Percentiles rank a stretch among this genome's conserved stretches.
phyloP scores from a whole-genome alignment of 331 rosid genomes.

The Quercus phellos region DNA sequence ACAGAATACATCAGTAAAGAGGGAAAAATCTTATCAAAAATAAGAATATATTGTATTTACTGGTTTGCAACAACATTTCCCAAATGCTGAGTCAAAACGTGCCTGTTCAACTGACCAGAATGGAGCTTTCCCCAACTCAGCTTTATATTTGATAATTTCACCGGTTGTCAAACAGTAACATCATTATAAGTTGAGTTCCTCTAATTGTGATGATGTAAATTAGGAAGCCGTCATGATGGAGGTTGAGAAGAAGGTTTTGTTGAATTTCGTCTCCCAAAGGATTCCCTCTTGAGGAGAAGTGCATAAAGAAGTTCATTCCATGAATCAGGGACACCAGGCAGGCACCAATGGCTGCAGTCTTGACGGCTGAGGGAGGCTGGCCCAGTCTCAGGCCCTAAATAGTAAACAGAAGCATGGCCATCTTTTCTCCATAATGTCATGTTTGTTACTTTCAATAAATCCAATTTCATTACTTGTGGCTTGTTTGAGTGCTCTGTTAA shows the following conservation, averaged over 20 bases:
- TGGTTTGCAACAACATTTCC: background rate
- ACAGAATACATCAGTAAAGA: conserved; percentile 20
- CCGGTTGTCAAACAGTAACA: background rate
- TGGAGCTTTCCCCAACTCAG: conserved; percentile 18
- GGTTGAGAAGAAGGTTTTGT: conserved; percentile 27
- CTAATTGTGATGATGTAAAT: background rate
- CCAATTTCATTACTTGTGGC: conserved; percentile 41
- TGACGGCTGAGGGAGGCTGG: conserved; percentile 56
- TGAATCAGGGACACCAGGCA: conserved; percentile 90
- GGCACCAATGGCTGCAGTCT: conserved; percentile 98
- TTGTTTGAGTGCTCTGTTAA: conserved; percentile 35
- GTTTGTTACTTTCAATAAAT: conserved; percentile 57
- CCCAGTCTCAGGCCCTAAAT: conserved; percentile 40
- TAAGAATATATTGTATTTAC: background rate
- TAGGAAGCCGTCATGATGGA: conserved; percentile 15
- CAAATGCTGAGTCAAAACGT: conserved; percentile 4
- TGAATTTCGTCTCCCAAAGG: conserved; percentile 2
- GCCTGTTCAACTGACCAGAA: conserved; percentile 10
- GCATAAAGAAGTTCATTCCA: conserved; percentile 87
- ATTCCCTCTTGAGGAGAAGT: conserved; percentile 52
- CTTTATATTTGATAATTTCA: conserved; percentile 6
- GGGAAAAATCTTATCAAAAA: conserved; percentile 7
- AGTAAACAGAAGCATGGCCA: conserved; percentile 72
- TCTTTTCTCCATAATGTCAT: conserved; percentile 75
- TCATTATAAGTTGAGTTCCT: background rate